Evolutionary conservation across 495 filamentous ascomycete genomes (phyloP).

Genomic region (Cercophora sp.): DNA sequence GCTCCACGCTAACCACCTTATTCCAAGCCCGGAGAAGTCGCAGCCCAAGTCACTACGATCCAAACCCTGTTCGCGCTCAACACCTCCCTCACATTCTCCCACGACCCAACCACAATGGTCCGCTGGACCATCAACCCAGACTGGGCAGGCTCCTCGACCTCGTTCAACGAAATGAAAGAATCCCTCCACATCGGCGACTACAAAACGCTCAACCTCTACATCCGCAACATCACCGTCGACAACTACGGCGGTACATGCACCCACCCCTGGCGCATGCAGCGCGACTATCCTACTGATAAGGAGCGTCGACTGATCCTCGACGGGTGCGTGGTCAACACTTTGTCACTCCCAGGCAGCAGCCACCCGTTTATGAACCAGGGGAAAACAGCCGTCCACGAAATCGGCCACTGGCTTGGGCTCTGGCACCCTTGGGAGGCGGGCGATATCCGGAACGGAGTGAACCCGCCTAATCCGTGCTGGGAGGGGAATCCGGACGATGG

Average conservation of each 20-base stretch:
- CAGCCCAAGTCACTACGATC: neutral
- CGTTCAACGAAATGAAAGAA: slow-evolving; percentile 1
- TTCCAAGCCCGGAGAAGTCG: too few species aligned
- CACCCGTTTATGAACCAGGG: neutral
- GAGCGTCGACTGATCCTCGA: neutral
- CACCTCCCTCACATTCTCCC: neutral
- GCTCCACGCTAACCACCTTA: too few species aligned
- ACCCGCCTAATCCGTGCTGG: slow-evolving; percentile 3
- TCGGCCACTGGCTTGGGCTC: neutral
- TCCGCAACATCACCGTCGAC: neutral
- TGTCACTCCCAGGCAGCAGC: neutral
- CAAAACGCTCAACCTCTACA: neutral
- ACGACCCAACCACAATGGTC: neutral
- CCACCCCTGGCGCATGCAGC: neutral
- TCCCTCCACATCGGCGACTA: neutral
- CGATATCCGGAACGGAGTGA: neutral
- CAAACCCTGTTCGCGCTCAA: neutral
- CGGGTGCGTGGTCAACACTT: neutral
- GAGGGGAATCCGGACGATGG: neutral
- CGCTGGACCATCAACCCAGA: neutral
- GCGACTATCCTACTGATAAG: neutral
- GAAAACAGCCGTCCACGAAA: neutral
- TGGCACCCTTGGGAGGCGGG: neutral
- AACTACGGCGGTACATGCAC: neutral
- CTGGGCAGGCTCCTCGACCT: neutral